These are phyloP conservation scores for Solanum gandarillasii DNA, from an alignment of 257 asterid species.

Conservation along the genomic window DNA sequence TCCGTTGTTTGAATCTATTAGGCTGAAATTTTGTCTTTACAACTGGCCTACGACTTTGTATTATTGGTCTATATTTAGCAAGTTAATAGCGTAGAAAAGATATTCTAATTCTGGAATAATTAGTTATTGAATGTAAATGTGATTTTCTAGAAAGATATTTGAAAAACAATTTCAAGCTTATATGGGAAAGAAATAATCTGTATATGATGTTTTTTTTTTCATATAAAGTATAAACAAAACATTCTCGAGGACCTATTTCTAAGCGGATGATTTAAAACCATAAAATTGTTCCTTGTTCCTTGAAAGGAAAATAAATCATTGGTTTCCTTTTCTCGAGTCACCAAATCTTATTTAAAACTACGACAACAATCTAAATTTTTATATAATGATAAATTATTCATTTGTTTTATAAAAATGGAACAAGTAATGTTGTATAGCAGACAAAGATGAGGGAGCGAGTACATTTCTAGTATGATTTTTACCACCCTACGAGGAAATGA, in stretches of 20 bases:
- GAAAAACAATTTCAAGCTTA: background rate
- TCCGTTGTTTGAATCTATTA: background rate
- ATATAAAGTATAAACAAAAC: too few species aligned
- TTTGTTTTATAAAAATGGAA: too few species aligned
- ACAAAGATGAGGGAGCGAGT: too few species aligned
- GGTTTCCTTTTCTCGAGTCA: background rate
- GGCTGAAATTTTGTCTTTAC: background rate
- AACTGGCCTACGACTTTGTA: background rate
- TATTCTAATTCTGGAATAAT: background rate
- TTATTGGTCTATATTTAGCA: background rate
- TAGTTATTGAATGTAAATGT: background rate
- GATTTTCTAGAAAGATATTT: background rate
- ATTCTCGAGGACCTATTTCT: background rate
- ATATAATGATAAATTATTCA: background rate
- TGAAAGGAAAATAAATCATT: too few species aligned
- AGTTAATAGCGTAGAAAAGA: background rate
- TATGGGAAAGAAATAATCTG: background rate
- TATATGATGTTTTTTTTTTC: background rate
- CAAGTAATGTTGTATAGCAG: too few species aligned
- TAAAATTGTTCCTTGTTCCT: too few species aligned
- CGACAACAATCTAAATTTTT: background rate
- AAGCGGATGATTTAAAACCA: too few species aligned
- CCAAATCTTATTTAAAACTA: background rate
- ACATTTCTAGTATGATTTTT: background rate
- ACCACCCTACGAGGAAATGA: background rate